phyloP scores from a whole-genome alignment of 257 asterid genomes.

The Solanum pinnatisectum region DNA sequence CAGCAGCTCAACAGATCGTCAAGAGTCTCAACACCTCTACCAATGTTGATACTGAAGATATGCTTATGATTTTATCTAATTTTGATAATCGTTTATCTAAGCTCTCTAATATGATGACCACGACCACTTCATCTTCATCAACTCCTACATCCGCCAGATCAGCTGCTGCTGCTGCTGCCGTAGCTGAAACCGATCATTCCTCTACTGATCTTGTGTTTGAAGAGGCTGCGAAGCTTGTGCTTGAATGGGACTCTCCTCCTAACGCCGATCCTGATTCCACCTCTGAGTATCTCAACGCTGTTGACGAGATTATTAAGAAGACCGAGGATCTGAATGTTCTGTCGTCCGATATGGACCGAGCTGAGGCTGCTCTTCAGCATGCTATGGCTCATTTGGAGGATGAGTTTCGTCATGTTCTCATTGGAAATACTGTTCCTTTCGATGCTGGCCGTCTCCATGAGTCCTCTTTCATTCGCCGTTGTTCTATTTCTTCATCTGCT shows the following conservation, averaged over 20 bases:
- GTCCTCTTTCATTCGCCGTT: conserved; percentile 25
- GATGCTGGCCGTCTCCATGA: conserved; percentile 57
- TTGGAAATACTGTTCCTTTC: conserved; percentile 46
- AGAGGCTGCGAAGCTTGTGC: conserved; percentile 50
- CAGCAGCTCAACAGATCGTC: conserved; percentile 92
- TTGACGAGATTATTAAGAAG: conserved; percentile 63
- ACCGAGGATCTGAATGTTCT: conserved; percentile 53
- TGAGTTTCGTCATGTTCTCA: conserved; percentile 64
- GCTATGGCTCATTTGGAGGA: conserved; percentile 88
- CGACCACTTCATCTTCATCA: conserved; percentile 6
- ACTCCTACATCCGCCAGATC: background rate
- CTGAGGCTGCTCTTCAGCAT: conserved; percentile 66
- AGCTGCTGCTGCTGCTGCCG: background rate
- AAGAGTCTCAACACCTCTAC: conserved; percentile 63
- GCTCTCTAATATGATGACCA: conserved; percentile 40
- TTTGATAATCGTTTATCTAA: conserved; percentile 77
- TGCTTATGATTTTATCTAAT: conserved; percentile 61
- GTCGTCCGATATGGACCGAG: conserved; percentile 49
- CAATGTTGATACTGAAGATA: conserved; percentile 49
- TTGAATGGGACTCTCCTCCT: conserved; percentile 16
- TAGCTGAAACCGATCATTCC: conserved; percentile 11
- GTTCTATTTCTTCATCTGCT: conserved; percentile 47
- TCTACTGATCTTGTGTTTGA: conserved; percentile 34
- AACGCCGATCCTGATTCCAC: conserved; percentile 27
- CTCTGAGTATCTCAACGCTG: conserved; percentile 50